phyloP scores from a whole-genome alignment of 1,139 yeast species.

The Geotrichum fermentans region DNA sequence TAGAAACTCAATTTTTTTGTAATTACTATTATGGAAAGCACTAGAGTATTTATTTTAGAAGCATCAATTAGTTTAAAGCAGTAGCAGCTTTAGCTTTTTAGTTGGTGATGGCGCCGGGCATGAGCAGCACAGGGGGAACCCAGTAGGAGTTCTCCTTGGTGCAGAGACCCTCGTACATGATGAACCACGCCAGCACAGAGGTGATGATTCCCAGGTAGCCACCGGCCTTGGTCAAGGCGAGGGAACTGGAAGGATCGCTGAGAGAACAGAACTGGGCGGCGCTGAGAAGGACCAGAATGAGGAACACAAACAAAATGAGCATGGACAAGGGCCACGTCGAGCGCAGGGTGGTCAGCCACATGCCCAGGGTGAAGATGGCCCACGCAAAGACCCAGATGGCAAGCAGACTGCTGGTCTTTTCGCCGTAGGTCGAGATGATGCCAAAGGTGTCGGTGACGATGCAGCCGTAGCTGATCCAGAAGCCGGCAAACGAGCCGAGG shows the following conservation, averaged over 20 bases:
- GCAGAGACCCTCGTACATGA: slow-evolving; percentile 87
- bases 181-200: slow-evolving; percentile 79
- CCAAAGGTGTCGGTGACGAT: slow-evolving; percentile 71
- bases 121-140: slow-evolving; percentile 45
- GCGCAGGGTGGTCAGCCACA: slow-evolving; percentile 64
- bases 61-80: too few species aligned
- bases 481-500: slow-evolving; percentile 74
- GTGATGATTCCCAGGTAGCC: slow-evolving; percentile 76
- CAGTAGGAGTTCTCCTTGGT: slow-evolving; percentile 64
- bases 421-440: slow-evolving; percentile 52
- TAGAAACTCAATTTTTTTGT: too few species aligned
- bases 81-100: too few species aligned
- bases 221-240: slow-evolving; percentile 56
- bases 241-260: slow-evolving; percentile 33
- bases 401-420: slow-evolving; percentile 48
- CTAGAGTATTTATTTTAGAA: too few species aligned
- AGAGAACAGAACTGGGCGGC: slow-evolving; percentile 47
- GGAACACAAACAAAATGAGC: slow-evolving; percentile 58
- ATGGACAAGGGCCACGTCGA: slow-evolving; percentile 73
- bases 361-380: slow-evolving; percentile 70
- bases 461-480: slow-evolving; percentile 79
- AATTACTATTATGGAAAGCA: too few species aligned
- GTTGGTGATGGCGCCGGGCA: slow-evolving; percentile 34
- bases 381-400: slow-evolving; percentile 76
- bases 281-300: slow-evolving; percentile 64